These are phyloP conservation scores for Cladorrhinum sp. DNA, from an alignment of 2,329 filamentous ascomycete genomes.

Conservation along the genomic window DNA sequence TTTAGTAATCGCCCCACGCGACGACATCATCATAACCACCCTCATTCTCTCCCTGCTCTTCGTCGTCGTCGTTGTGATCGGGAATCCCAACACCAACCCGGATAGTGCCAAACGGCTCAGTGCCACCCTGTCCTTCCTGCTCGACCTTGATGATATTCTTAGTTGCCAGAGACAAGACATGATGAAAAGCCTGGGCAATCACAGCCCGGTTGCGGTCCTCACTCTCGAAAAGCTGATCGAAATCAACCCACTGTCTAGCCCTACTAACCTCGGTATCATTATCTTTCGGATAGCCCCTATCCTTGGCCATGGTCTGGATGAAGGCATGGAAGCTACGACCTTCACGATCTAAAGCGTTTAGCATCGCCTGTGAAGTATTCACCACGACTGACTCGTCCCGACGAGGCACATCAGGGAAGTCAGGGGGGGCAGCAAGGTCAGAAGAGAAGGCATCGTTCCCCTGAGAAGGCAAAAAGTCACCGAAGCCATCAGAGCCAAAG, in stretches of 20 bases:
- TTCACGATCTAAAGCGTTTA: conserved; percentile 42
- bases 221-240: conserved; percentile 67
- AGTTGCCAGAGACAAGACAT: conserved; percentile 68
- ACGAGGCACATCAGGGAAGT: conserved; percentile 16
- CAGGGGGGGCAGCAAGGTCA: conserved; percentile 23
- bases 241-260: conserved; percentile 55
- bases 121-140: conserved; percentile 48
- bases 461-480: conserved; percentile 31
- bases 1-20: neutral
- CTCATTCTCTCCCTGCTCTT: neutral
- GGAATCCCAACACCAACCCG: conserved; percentile 39
- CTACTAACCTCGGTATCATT: conserved; percentile 32
- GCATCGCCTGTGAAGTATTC: conserved; percentile 34
- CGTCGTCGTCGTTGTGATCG: neutral
- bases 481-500: conserved; percentile 35
- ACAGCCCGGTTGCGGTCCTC: conserved; percentile 53
- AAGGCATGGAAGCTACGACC: conserved; percentile 47
- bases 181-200: conserved; percentile 72
- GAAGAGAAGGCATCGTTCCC: conserved; percentile 30
- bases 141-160: conserved; percentile 60
- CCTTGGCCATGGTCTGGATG: conserved; percentile 36
- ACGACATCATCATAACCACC: conserved; percentile 6
- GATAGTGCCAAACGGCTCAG: conserved; percentile 45
- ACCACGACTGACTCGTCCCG: conserved; percentile 18
- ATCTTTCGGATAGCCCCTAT: conserved; percentile 31